Conservation (phyloP, 2,329 filamentous ascomycete species). For the Trichophyton verrucosum region DNA sequence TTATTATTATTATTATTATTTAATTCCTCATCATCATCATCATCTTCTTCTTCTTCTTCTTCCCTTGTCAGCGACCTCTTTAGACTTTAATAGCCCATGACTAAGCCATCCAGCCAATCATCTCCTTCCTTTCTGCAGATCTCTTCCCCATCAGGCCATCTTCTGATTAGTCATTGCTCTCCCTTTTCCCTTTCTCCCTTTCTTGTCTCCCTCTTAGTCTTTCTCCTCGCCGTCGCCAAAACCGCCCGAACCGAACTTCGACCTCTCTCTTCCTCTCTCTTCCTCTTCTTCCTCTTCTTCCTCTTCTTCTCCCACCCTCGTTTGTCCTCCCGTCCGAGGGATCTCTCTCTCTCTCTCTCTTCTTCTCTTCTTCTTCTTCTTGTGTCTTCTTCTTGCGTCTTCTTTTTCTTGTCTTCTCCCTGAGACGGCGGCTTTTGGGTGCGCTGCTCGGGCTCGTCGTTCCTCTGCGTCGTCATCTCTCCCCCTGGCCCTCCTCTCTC, state of each 20-base stretch:
- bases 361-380: conserved; percentile 5
- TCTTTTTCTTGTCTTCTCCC: conserved; percentile 9
- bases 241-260: background rate
- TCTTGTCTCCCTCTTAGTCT: too few relatives aligned
- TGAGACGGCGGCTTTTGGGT: too few relatives aligned
- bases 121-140: background rate
- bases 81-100: background rate
- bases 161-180: background rate
- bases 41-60: background rate
- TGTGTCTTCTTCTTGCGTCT: conserved; percentile 15
- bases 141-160: background rate
- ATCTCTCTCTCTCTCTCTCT: conserved; percentile 19
- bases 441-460: too few relatives aligned
- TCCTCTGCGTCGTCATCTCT: too few relatives aligned
- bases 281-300: conserved; percentile 20
- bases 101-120: background rate
- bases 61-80: background rate
- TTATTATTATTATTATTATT: background rate
- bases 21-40: background rate
- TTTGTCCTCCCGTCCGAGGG: conserved; percentile 11
- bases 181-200: background rate
- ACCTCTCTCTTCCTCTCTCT: conserved; percentile 7
- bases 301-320: conserved; percentile 18
- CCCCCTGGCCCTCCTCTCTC: too few relatives aligned
- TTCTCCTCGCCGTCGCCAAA: background rate